phyloP scores from a whole-genome alignment of 495 filamentous ascomycete species.

The Talaromyces liani region DNA sequence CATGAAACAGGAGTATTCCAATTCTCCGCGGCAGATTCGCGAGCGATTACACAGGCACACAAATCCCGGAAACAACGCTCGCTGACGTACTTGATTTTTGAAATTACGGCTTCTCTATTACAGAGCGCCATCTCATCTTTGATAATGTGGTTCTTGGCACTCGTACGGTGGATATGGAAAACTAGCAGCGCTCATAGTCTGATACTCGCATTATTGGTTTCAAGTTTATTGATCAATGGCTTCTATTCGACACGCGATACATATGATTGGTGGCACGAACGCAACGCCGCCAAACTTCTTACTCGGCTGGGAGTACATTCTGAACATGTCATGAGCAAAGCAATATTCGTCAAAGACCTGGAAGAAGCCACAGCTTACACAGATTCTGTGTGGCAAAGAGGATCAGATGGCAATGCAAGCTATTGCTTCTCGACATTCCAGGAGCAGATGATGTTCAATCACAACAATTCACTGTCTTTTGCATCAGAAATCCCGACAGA shows the following conservation, averaged over 20 bases:
- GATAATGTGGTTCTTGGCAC: conserved; percentile 64
- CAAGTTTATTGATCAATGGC: conserved; percentile 63
- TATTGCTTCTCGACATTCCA: conserved; percentile 41
- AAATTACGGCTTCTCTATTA: conserved; percentile 57
- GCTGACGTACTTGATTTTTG: conserved; percentile 59
- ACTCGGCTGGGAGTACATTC: conserved; percentile 68
- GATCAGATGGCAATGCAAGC: conserved; percentile 25
- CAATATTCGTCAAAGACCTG: conserved; percentile 76
- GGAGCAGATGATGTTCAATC: conserved; percentile 28
- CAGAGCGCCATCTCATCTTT: conserved; percentile 65
- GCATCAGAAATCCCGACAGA: conserved; percentile 19
- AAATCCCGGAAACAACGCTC: conserved; percentile 60
- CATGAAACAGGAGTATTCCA: conserved; percentile 59
- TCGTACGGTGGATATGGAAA: conserved; percentile 56
- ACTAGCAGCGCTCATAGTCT: conserved; percentile 67
- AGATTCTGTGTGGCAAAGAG: conserved; percentile 22
- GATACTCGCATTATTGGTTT: conserved; percentile 56
- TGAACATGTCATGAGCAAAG: conserved; percentile 71
- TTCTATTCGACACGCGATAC: conserved; percentile 60
- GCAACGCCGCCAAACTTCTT: conserved; percentile 74
- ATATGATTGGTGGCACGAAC: conserved; percentile 78
- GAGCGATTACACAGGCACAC: conserved; percentile 31
- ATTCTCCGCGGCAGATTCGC: conserved; percentile 41
- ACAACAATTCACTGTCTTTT: conserved; percentile 23
- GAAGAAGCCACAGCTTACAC: conserved; percentile 54